These are phyloP conservation scores for Pseudocercospora cruenta DNA, from an alignment of 2,329 filamentous ascomycete genomes.

Conservation along the genomic window DNA sequence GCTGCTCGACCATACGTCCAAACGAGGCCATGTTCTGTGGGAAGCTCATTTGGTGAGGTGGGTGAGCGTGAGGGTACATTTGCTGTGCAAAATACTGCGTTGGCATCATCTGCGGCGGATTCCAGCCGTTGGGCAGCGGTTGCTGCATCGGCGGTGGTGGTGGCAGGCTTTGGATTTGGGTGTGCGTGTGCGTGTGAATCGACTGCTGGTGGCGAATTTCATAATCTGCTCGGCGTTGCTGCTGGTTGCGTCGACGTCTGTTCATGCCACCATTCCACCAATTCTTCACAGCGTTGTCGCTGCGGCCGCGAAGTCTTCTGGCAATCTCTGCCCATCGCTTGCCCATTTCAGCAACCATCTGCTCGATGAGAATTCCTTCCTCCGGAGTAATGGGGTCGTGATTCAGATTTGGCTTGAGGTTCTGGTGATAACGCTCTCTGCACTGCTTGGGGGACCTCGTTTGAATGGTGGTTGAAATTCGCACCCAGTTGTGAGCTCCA, in stretches of 20 bases:
- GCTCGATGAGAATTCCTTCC: slow-evolving; percentile 72
- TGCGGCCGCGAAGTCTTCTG: slow-evolving; percentile 76
- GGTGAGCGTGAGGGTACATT: slow-evolving; percentile 29
- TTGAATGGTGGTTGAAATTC: slow-evolving; percentile 74
- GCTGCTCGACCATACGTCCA: slow-evolving; percentile 52
- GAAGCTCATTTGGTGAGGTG: slow-evolving; percentile 38
- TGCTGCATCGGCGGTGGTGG: slow-evolving; percentile 25
- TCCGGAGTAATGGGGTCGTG: slow-evolving; percentile 80
- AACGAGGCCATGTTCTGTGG: slow-evolving; percentile 35
- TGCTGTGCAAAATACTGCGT: slow-evolving; percentile 33
- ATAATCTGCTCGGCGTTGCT: slow-evolving; percentile 40
- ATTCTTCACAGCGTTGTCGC: slow-evolving; percentile 96
- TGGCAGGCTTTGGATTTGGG: slow-evolving; percentile 31
- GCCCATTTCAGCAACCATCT: slow-evolving; percentile 75
- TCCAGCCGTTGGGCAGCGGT: slow-evolving; percentile 31
- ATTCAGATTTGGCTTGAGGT: slow-evolving; percentile 81
- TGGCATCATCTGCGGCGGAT: slow-evolving; percentile 25
- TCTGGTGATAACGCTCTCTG: slow-evolving; percentile 90
- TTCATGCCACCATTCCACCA: slow-evolving; percentile 98
- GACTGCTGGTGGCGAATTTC: slow-evolving; percentile 35
- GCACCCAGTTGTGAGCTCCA: slow-evolving; percentile 86
- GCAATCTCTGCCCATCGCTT: slow-evolving; percentile 95
- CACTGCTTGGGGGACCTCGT: slow-evolving; percentile 91
- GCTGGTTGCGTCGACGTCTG: slow-evolving; percentile 59
- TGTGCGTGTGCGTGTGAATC: slow-evolving; percentile 24